phyloP scores from a whole-genome alignment of 2,329 filamentous ascomycete genomes.

The Helminthosporium solani region DNA sequence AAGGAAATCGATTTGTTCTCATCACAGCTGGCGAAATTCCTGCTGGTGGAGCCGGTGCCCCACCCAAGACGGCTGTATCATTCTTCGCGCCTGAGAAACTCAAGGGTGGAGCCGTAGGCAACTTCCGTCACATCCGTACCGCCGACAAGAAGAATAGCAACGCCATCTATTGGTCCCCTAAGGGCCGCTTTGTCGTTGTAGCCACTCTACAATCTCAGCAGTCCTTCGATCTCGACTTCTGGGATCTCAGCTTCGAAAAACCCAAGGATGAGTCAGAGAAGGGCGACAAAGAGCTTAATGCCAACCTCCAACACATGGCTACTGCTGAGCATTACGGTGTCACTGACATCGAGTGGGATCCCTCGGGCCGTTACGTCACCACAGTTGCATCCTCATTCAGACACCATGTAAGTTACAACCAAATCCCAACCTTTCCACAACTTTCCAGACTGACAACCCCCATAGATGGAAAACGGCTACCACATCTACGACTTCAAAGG shows the following conservation, averaged over 20 bases:
- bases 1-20: constrained; percentile 94
- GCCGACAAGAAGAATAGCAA: constrained; percentile 99
- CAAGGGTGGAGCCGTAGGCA: constrained; percentile 78
- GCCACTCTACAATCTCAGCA: constrained; percentile 91
- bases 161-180: constrained; percentile 98
- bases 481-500: constrained; percentile 97
- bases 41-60: constrained; percentile 73
- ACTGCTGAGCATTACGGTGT: constrained; percentile 94
- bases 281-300: constrained; percentile 87
- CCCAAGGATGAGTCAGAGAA: constrained; percentile 80
- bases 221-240: constrained; percentile 95
- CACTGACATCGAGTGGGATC: constrained; percentile 97
- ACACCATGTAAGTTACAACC: constrained; percentile 80
- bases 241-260: constrained; percentile 89
- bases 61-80: constrained; percentile 88
- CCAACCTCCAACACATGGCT: constrained; percentile 94
- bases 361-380: constrained; percentile 89
- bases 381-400: constrained; percentile 95
- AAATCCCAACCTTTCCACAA: constrained; percentile 38
- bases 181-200: constrained; percentile 90
- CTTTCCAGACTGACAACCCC: constrained; percentile 12
- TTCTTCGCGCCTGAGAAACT: constrained; percentile 97
- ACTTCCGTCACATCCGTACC: constrained; percentile 94
- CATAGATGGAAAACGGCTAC: constrained; percentile 97
- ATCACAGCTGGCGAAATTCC: constrained; percentile 90